Evolutionary conservation across 2,329 filamentous ascomycete genomes (phyloP), one percentile per base, ranked within the genome.

Genomic region (Trichoderma sp.): DNA sequence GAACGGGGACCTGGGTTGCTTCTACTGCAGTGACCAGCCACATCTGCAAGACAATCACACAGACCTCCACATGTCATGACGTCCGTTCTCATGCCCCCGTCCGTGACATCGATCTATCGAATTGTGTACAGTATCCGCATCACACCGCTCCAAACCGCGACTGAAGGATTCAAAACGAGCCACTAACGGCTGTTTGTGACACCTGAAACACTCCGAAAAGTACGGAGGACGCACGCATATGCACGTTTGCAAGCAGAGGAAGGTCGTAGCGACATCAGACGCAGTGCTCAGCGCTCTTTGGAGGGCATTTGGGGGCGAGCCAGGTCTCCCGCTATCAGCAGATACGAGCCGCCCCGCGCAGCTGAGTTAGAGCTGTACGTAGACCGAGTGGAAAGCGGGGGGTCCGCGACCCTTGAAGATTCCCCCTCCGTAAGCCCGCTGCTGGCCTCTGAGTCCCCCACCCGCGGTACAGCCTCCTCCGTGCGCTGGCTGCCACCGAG

Each of bases 351-450:
- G 40, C 16, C 33, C 11, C 49, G 37, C 49, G 40, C 11, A 13
- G 27, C 24, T 52, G 19, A 21, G 61, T 64, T 56, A 64, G 49
- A 37, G 61, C 24, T 43, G 24, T 64, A 64, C 61, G 47, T 19
- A 64, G 47, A 64, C 61, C 61, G 61, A 64, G 49, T 64, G 21
- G n/a, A 53, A 49, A 33, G 56, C 21, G 24, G n/a, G 57, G 37
- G 14, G 2, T n/a, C 35, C 14, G 14, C 8, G 61, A 64, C 31
- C 61, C 61, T 55, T 55, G 49, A 29, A 56, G 14, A 29, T 29
- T 56, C 52, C 52, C 24, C 53, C 33, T 24, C 49, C 61, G 61
- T 64, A 33, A 64, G 61, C 61, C 52, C 47, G n/a, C 47, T 49
- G 47, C 47, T 49, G 47, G 43, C n/a, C 43, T n/a, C 19, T 49